Percentiles rank a stretch among this genome's conserved stretches.
These are phyloP conservation scores for Spinellus fusiger DNA, from an alignment of 192 early-diverging fungal genomes.

Conservation along the genomic window DNA sequence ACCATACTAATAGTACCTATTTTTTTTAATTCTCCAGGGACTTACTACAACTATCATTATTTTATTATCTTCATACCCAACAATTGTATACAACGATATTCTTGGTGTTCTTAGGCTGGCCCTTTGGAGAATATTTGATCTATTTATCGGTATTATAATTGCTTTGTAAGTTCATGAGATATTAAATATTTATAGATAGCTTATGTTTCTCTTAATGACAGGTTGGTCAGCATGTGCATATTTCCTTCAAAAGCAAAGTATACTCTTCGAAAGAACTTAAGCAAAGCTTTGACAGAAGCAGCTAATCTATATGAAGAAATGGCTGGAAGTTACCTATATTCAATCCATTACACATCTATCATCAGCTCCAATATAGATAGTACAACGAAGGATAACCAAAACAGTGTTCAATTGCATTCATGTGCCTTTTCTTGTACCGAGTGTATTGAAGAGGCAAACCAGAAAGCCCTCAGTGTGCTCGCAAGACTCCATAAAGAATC, in stretches of 20 bases:
- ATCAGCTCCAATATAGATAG: background rate
- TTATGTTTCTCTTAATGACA: background rate
- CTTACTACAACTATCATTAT: constrained; percentile 8
- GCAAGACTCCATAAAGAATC: constrained; percentile 8
- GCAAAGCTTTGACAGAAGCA: constrained; percentile 9
- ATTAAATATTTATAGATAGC: background rate
- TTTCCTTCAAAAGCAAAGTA: constrained; percentile 13
- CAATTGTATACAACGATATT: constrained; percentile 3
- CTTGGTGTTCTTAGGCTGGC: background rate
- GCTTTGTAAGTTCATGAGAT: background rate
- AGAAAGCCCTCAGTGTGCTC: background rate
- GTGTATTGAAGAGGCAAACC: background rate
- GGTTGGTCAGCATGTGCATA: constrained; percentile 5
- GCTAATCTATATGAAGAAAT: constrained; percentile 12
- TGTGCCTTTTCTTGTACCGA: background rate
- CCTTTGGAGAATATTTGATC: constrained; percentile 11
- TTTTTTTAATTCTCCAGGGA: background rate
- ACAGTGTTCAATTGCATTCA: background rate
- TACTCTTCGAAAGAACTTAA: constrained; percentile 3
- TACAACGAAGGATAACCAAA: background rate
- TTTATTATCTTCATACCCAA: constrained; percentile 4
- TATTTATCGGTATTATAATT: constrained; percentile 10
- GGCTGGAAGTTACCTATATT: constrained; percentile 6
- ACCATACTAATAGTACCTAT: background rate
- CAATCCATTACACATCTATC: background rate